Percentiles rank a stretch among this genome's conserved stretches.
These are phyloP conservation scores for Suillus clintonianus DNA, from an alignment of 768 basidiomycete species.

Conservation along the genomic window DNA sequence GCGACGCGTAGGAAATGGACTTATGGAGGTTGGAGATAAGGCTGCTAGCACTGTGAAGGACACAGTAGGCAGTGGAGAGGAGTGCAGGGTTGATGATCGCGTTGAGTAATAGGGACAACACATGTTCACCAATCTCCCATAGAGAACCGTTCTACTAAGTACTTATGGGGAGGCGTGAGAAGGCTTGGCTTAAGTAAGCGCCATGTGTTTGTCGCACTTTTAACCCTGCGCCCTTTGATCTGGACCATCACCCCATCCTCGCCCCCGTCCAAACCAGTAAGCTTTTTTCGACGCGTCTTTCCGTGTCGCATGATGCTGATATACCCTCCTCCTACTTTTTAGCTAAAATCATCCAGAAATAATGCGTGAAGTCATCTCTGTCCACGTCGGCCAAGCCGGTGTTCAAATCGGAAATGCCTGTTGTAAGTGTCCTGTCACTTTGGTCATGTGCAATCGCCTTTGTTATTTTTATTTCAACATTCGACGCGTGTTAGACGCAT, in stretches of 20 bases:
- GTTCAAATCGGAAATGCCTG: constrained; percentile 98
- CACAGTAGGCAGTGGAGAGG: background rate
- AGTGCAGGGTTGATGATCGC: background rate
- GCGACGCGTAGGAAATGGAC: background rate
- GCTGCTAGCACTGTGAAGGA: constrained; percentile 3
- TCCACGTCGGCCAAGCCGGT: constrained; percentile 99
- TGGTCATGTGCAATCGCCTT: constrained; percentile 1
- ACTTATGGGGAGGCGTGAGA: constrained; percentile 25
- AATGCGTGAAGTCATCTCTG: constrained; percentile 97
- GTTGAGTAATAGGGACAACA: background rate
- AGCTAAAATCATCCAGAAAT: constrained; percentile 25
- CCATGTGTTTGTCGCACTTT: constrained; percentile 39
- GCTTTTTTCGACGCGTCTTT: constrained; percentile 28
- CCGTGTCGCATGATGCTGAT: constrained; percentile 21
- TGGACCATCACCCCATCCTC: constrained; percentile 29
- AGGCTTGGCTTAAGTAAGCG: constrained; percentile 27
- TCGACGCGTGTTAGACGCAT: constrained; percentile 7
- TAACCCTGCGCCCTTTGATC: constrained; percentile 40
- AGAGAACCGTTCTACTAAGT: constrained; percentile 10
- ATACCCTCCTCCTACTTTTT: background rate
- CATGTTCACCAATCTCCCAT: background rate
- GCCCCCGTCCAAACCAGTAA: constrained; percentile 26
- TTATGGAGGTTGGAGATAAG: constrained; percentile 5
- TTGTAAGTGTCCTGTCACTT: constrained; percentile 61
- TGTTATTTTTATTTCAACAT: background rate